phyloP scores from a whole-genome alignment of 305 asterid species.

The Fraxinus latifolia region DNA sequence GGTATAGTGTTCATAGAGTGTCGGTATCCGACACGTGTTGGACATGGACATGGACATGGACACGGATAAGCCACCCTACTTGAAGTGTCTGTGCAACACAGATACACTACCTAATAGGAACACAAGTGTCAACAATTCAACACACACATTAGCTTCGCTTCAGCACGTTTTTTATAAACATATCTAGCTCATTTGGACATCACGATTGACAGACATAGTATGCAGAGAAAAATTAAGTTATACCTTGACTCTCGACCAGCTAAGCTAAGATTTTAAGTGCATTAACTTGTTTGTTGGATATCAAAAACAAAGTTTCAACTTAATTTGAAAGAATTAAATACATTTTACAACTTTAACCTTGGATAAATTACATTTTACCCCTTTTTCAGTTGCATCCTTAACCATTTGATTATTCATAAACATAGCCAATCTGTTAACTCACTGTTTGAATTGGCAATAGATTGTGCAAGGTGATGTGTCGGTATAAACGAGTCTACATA shows the following conservation, averaged over 20 bases:
- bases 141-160: not conserved
- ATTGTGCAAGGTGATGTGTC: not conserved
- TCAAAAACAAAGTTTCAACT: not conserved
- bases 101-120: not conserved
- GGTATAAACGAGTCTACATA: not conserved
- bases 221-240: not conserved
- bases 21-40: not conserved
- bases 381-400: not conserved
- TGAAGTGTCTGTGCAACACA: not conserved
- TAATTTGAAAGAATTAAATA: not conserved
- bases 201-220: not conserved
- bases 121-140: not conserved
- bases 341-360: not conserved
- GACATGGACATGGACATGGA: not conserved
- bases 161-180: not conserved
- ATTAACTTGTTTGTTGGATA: not conserved
- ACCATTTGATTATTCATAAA: not conserved
- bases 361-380: not conserved
- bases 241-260: not conserved
- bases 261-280: not conserved
- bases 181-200: not conserved
- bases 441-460: not conserved
- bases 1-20: not conserved
- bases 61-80: not conserved
- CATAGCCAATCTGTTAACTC: not conserved